These are phyloP conservation scores for Ophidiomyces ophidiicola DNA, from an alignment of 2,329 filamentous ascomycete genomes.

Conservation along the genomic window DNA sequence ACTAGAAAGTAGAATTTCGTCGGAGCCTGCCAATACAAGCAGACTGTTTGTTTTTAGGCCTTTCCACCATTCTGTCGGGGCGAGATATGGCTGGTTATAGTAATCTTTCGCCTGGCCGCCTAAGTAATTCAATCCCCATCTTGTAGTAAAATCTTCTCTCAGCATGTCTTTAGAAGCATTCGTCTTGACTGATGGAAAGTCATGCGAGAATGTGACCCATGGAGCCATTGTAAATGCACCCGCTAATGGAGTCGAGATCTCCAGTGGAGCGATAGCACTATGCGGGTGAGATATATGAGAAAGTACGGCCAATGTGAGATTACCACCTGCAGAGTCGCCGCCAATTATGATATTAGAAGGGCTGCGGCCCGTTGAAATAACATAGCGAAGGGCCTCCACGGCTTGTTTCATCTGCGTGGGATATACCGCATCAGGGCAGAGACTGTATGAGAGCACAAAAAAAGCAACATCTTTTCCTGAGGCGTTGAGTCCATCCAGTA, in stretches of 20 bases:
- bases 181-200: slow-evolving; percentile 31
- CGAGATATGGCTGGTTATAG: slow-evolving; percentile 43
- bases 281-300: slow-evolving; percentile 43
- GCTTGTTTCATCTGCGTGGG: slow-evolving; percentile 35
- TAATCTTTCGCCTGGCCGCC: slow-evolving; percentile 31
- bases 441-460: slow-evolving; percentile 47
- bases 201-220: slow-evolving; percentile 43
- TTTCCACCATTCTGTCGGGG: slow-evolving; percentile 43
- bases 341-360: slow-evolving; percentile 29
- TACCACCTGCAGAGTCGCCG: slow-evolving; percentile 37
- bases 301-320: slow-evolving; percentile 30
- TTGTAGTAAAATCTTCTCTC: slow-evolving; percentile 26
- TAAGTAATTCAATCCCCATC: slow-evolving; percentile 42
- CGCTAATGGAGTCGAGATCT: slow-evolving; percentile 34
- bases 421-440: slow-evolving; percentile 38
- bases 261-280: slow-evolving; percentile 36
- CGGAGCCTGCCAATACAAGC: slow-evolving; percentile 42
- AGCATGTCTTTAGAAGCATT: slow-evolving; percentile 45
- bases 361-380: slow-evolving; percentile 26
- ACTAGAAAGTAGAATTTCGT: slow-evolving; percentile 46
- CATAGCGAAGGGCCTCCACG: slow-evolving; percentile 30
- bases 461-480: slow-evolving; percentile 37
- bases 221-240: slow-evolving; percentile 46
- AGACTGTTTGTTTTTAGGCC: slow-evolving; percentile 39
- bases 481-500: slow-evolving; percentile 33